Percentiles rank a stretch among this genome's conserved stretches.
Evolutionary conservation across 75 land plant species (phyloP).

Genomic region (Selaginella moellendorffii): DNA sequence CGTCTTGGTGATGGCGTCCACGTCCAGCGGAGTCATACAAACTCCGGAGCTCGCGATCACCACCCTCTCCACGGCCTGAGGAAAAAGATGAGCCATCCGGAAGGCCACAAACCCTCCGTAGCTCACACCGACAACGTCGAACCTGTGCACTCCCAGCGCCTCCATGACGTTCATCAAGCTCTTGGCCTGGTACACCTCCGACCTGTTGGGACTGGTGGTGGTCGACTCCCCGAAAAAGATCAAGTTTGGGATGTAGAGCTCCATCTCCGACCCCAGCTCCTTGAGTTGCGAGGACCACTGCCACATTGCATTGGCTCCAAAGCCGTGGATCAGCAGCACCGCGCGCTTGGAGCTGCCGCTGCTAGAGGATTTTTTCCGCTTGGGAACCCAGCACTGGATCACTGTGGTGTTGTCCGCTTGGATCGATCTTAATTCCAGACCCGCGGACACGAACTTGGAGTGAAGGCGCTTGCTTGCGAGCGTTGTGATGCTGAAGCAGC

Average conservation of each 20-base stretch:
- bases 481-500: not conserved
- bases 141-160: not conserved
- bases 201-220: conserved; percentile 28
- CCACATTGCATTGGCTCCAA: conserved; percentile 57
- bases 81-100: not conserved
- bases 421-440: not conserved
- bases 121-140: not conserved
- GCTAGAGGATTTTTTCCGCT: no score
- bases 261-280: conserved; percentile 22
- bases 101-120: conserved; percentile 1
- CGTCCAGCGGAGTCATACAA: conserved; percentile 18
- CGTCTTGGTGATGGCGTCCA: conserved; percentile 2
- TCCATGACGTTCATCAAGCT: conserved; percentile 1
- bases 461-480: not conserved
- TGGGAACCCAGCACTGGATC: conserved; percentile 14
- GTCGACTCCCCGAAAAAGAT: conserved; percentile 58
- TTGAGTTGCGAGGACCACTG: conserved; percentile 34
- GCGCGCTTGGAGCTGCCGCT: conserved; percentile 9
- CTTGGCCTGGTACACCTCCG: not conserved
- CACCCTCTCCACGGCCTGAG: conserved; percentile 13
- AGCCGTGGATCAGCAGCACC: conserved; percentile 47
- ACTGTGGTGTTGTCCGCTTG: not conserved
- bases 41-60: conserved; percentile 47
- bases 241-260: conserved; percentile 55
- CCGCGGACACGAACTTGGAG: not conserved